Evolutionary conservation across 1,139 yeast genomes (phyloP).

Genomic region (Eremothecium gossypii): DNA sequence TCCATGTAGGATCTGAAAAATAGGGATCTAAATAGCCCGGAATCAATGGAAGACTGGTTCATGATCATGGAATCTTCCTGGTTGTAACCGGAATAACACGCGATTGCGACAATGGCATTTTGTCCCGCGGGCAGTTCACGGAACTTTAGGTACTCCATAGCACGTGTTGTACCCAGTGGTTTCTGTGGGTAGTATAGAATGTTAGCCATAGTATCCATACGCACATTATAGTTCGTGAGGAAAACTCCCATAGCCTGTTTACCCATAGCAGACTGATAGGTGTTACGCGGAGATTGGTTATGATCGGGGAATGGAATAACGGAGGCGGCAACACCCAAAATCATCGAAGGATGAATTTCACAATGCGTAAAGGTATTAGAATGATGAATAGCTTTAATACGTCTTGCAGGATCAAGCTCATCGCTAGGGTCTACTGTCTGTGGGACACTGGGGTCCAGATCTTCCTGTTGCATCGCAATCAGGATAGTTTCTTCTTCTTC

Average conservation of each 20-base stretch:
- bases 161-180: slow-evolving; percentile 98
- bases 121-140: slow-evolving; percentile 99
- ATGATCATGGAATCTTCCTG: slow-evolving; percentile 99
- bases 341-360: slow-evolving; percentile 98
- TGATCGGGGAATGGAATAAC: slow-evolving; percentile 99
- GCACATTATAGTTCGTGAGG: slow-evolving; percentile 85
- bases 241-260: slow-evolving; percentile 99
- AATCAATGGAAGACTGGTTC: slow-evolving; percentile 96
- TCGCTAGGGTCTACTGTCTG: slow-evolving; percentile 38
- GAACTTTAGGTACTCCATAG: slow-evolving; percentile 95
- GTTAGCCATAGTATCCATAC: slow-evolving; percentile 99
- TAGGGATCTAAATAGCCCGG: slow-evolving; percentile 91
- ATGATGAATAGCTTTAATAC: slow-evolving; percentile 68
- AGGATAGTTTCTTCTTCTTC: slow-evolving; percentile 96
- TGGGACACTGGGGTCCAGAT: slow-evolving; percentile 61
- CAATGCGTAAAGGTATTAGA: slow-evolving; percentile 95
- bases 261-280: slow-evolving; percentile 99
- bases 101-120: slow-evolving; percentile 95
- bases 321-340: slow-evolving; percentile 96
- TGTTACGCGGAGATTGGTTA: slow-evolving; percentile 98
- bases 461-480: slow-evolving; percentile 99
- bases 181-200: slow-evolving; percentile 95
- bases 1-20: slow-evolving; percentile 98
- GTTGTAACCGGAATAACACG: slow-evolving; percentile 96
- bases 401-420: slow-evolving; percentile 48